Base-by-base conservation (phyloP, 2,329 filamentous ascomycete genomes). In the Trichoderma oligosporum region DNA sequence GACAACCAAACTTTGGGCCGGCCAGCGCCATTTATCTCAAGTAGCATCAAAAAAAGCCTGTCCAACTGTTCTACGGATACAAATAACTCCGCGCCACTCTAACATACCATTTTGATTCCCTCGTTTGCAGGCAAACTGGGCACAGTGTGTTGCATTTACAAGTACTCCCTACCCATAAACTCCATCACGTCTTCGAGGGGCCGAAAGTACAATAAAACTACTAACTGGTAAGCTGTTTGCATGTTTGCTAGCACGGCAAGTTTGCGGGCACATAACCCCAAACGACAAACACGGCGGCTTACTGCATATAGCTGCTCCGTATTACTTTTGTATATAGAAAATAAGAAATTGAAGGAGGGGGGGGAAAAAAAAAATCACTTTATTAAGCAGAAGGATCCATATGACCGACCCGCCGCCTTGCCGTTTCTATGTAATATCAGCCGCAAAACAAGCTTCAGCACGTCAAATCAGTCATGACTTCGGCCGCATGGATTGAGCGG, bases 1-100 rank as follows among this genome's bases (percentile, higher is more conserved):
- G n/a, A 31, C 38, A 27, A 16, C 27, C 38, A 52, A 42, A 27
- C 48, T 42, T 52, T 52, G 16, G 47, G n/a, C 48, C 48, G 38
- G 18, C 48, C 48, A 29, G 25, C 42, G 51, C 51, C 41, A 38
- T n/a, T 54, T 45, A 41, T 54, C 51, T 54, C 51, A n/a, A n/a
- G n/a, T n/a, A 44, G 31, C 31, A 36, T 54, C 11, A 14, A 29
- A 11, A 20, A n/a, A n/a, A n/a, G n/a, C n/a, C n/a, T n/a, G n/a
- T n/a, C n/a, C n/a, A n/a, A n/a, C n/a, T n/a, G 25, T 47, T 51
- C 51, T 36, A 33, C n/a, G n/a, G n/a, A n/a, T n/a, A n/a, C n/a
- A n/a, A n/a, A n/a, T n/a, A n/a, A 29, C 27, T 53, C 6, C 41
- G 12, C 41, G 31, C 22, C 39, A 31, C 47, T 48, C 20, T n/a